Evolutionary conservation across 768 basidiomycete genomes (phyloP), one percentile per base, ranked within the genome.

Genomic region (Candolleomyces efflorescens): DNA sequence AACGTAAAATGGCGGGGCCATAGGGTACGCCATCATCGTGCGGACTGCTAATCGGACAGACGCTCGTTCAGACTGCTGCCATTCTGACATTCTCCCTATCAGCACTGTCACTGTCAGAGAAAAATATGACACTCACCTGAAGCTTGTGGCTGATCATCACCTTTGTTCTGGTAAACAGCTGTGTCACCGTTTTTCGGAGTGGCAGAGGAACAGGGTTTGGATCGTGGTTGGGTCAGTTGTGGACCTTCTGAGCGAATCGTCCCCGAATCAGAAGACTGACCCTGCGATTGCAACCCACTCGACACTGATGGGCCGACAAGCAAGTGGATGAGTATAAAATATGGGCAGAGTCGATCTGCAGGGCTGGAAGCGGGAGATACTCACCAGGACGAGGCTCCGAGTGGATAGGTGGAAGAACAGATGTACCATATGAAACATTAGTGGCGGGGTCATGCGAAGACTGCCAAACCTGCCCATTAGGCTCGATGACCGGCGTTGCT

Each of bases 41-140:
- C 84, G 82, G 36, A 83, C 82, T 46, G 78, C 80, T 64, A 86
- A 62, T 62, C 84, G 84, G 68, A 85, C 68, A 65, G 84, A 83
- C 55, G 76, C 82, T 58, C 86, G 73, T 64, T 85, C 80, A 65
- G 75, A 63, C 50, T 61, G 56, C 72, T 86, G 85, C 71, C 76
- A 85, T 60, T 68, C 83, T 82, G 44, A 26, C 24, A 23, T 41
- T n/a, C n/a, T 18, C n/a, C 22, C 12, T 12, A 45, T 5, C 11
- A 23, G 27, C 7, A 13, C 12, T n/a, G 22, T 27, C 43, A 20
- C 10, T 12, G 43, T 13, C 41, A 56, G 20, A 23, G 20, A 23
- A 46, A 37, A 22, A 36, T 12, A 32, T 32, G 32, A 32, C 32
- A 15, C 55, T 32, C 17, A 50, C 47, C 56, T 7, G 49, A 22